Evolutionary conservation across 352 stramenopile species (phyloP).

Genomic region (Globisporangium canariense): DNA sequence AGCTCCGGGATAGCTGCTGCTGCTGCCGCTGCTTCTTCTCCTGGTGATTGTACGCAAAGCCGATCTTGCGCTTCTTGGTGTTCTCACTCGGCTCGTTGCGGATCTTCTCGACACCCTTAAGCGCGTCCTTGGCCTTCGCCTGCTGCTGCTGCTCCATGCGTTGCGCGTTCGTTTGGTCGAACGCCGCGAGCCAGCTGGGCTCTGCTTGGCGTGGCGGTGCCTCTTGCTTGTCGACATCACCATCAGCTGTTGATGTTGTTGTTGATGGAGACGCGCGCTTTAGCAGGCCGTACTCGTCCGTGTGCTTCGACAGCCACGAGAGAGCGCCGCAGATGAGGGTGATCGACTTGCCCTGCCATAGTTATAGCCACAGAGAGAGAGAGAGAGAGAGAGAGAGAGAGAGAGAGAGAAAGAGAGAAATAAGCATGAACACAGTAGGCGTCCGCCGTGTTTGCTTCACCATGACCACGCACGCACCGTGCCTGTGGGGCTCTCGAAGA

Average conservation of each 20-base stretch:
- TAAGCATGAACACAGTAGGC: not conserved
- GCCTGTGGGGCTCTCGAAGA: constrained; percentile 91
- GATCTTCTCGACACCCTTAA: constrained; percentile 57
- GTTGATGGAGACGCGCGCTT: constrained; percentile 10
- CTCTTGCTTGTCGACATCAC: not conserved
- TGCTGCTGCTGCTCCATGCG: constrained; percentile 46
- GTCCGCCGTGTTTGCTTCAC: not conserved
- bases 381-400: not conserved
- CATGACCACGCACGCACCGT: constrained; percentile 38
- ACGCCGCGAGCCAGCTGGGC: constrained; percentile 58
- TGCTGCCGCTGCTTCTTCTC: constrained; percentile 41
- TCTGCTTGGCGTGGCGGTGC: constrained; percentile 23
- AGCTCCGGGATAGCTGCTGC: constrained; percentile 1
- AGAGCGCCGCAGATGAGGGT: constrained; percentile 89
- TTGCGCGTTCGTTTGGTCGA: constrained; percentile 45
- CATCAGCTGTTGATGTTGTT: constrained; percentile 4
- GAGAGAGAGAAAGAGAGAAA: not conserved
- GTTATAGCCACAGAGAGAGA: not conserved
- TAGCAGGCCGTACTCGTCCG: constrained; percentile 69
- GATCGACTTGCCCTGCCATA: constrained; percentile 84
- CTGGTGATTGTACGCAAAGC: constrained; percentile 58
- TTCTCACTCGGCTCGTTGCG: constrained; percentile 36
- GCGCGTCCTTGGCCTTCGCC: constrained; percentile 34
- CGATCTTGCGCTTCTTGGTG: constrained; percentile 69
- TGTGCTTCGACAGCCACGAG: constrained; percentile 77